These are phyloP conservation scores for Tylopilus plumbeoviolaceoides DNA, from an alignment of 768 basidiomycete genomes.

Conservation along the genomic window DNA sequence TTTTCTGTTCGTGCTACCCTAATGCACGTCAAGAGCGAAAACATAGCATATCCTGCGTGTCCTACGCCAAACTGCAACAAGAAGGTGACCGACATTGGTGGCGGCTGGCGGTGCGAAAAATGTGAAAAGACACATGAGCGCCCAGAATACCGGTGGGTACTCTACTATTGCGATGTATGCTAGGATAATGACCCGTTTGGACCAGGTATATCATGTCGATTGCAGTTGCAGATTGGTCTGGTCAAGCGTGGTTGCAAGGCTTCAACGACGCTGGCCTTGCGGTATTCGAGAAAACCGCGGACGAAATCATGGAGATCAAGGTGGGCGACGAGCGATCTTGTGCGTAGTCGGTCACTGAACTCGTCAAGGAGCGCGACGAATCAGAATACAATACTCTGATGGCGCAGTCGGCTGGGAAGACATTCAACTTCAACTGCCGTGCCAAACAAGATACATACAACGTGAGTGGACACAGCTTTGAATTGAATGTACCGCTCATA, in stretches of 20 bases:
- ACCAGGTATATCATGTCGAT: slow-evolving; percentile 75
- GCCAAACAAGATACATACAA: slow-evolving; percentile 87
- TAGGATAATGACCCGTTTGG: background rate
- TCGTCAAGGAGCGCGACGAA: slow-evolving; percentile 54
- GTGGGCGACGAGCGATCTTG: slow-evolving; percentile 30
- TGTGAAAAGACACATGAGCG: slow-evolving; percentile 67
- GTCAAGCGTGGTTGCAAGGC: slow-evolving; percentile 88
- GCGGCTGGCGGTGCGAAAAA: slow-evolving; percentile 90
- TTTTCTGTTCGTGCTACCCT: slow-evolving; percentile 79
- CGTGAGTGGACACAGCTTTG: slow-evolving; percentile 40
- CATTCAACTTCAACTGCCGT: slow-evolving; percentile 79
- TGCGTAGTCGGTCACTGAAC: background rate
- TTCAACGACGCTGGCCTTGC: slow-evolving; percentile 88
- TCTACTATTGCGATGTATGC: background rate
- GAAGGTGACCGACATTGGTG: slow-evolving; percentile 72
- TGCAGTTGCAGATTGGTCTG: slow-evolving; percentile 86
- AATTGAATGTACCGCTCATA: background rate
- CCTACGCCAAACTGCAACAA: slow-evolving; percentile 78
- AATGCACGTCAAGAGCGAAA: slow-evolving; percentile 82
- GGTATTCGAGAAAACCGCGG: slow-evolving; percentile 74
- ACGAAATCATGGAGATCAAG: slow-evolving; percentile 73
- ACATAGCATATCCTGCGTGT: slow-evolving; percentile 87
- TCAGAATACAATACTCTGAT: slow-evolving; percentile 54
- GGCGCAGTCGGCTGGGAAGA: slow-evolving; percentile 59
- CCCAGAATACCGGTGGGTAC: slow-evolving; percentile 76